Base-by-base conservation (phyloP, 2,329 filamentous ascomycete species). In the Clonostachys rosea region DNA sequence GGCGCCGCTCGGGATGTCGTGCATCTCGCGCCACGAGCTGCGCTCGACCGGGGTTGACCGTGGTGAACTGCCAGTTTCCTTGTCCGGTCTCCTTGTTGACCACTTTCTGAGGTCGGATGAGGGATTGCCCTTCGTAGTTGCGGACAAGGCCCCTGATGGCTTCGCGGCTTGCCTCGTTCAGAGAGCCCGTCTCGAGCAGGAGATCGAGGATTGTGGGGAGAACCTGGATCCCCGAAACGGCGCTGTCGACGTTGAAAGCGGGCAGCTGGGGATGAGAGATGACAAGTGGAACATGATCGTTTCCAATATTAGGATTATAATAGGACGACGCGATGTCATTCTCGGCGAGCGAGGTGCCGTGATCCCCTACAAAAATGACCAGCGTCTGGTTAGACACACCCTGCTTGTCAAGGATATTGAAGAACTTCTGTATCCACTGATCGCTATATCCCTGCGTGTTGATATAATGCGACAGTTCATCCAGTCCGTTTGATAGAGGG, bases 31-130 rank as follows among this genome's bases (percentile, higher is more conserved):
- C 51, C n/a, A 57, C 42, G 43, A 55, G 52, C n/a, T 49, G 46
- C 33, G 51, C 51, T 11, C 36, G 14, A 20, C 55, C 55, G 12
- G 52, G 46, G 47, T 57, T 57, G 50, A 87, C 57, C 77, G 82
- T 18, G 76, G 79, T 46, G 76, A 79, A 49, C 63, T 83, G 41
- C 80, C 80, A 7, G 64, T 51, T 51, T 13, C 50, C 64, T 4
- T 64, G 61, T 6, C 62, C 61, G 41, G 62, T 59, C 16, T 66
- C 55, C 13, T 57, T 49, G 11, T 30, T 30, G 24, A 30, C 24
- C 24, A 59, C 42, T 33, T 64, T 58, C 47, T 64, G 68, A 2
- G 68, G 66, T 11, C 71, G 65, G 43, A 74, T 64, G n/a, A 74
- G 59, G 0, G 69, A 73, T 50, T 73, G 71, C 10, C 69, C 70